A percentile compares a stretch with the other conserved stretches of the same genome.
These are phyloP conservation scores for Dipteronia dyeriana DNA, from an alignment of 345 rosid species.

Conservation along the genomic window DNA sequence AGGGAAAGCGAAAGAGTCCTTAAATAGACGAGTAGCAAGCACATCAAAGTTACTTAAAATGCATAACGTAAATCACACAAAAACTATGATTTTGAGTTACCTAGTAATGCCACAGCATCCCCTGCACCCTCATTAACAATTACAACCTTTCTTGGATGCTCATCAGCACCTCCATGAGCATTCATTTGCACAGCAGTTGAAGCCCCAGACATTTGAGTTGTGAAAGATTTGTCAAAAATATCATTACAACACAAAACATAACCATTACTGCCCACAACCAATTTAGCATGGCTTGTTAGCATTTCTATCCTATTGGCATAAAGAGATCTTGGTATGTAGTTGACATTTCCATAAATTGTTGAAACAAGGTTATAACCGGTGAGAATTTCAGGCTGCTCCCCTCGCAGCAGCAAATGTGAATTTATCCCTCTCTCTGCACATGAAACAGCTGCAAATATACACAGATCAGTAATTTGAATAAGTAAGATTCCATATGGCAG, in stretches of 20 bases:
- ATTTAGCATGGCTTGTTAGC: slow-evolving; percentile 54
- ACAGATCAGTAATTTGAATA: slow-evolving; percentile 12
- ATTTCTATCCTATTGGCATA: slow-evolving; percentile 66
- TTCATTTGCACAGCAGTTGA: slow-evolving; percentile 27
- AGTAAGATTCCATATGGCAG: background rate
- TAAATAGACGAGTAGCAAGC: background rate
- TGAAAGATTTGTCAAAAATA: slow-evolving; percentile 42
- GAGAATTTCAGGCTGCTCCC: slow-evolving; percentile 79
- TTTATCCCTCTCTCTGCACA: slow-evolving; percentile 85
- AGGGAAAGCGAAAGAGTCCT: background rate
- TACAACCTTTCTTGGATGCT: slow-evolving; percentile 49
- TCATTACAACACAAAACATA: slow-evolving; percentile 51
- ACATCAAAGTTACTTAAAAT: background rate
- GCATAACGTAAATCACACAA: slow-evolving; percentile 1
- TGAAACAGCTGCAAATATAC: slow-evolving; percentile 68
- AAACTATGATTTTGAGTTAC: slow-evolving; percentile 34
- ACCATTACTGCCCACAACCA: slow-evolving; percentile 56
- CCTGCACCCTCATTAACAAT: slow-evolving; percentile 91
- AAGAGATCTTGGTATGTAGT: slow-evolving; percentile 60
- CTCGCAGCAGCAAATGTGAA: slow-evolving; percentile 83
- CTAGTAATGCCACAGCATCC: slow-evolving; percentile 74
- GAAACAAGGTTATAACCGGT: slow-evolving; percentile 86
- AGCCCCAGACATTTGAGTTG: slow-evolving; percentile 19
- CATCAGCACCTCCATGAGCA: slow-evolving; percentile 11
- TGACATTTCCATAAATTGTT: slow-evolving; percentile 65